phyloP scores from a whole-genome alignment of 768 basidiomycete species.

The Kwoniella europaea region DNA sequence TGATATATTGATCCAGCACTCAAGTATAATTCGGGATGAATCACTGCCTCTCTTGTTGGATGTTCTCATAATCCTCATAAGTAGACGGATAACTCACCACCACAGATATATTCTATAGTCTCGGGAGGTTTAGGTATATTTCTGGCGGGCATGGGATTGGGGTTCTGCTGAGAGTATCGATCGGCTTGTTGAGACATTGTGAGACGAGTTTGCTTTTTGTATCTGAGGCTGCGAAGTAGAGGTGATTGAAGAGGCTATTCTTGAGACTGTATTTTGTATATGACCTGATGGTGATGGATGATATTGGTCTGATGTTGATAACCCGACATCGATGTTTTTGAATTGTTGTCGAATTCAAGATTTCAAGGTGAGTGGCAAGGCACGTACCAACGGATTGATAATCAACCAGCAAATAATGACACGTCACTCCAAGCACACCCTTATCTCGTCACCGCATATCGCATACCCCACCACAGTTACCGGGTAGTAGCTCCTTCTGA shows the following conservation, averaged over 20 bases:
- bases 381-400: background rate
- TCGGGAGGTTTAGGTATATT: constrained; percentile 37
- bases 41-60: too few species aligned
- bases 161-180: constrained; percentile 42
- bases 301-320: background rate
- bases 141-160: constrained; percentile 42
- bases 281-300: background rate
- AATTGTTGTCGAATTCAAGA: background rate
- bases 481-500: background rate
- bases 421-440: background rate
- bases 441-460: constrained; percentile 18
- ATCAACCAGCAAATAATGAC: background rate
- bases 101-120: constrained; percentile 49
- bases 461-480: background rate
- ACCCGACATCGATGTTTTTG: constrained; percentile 3
- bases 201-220: background rate
- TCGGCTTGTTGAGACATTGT: constrained; percentile 43
- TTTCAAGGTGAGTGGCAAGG: constrained; percentile 7
- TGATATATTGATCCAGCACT: too few species aligned
- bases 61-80: too few species aligned
- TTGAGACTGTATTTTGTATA: background rate
- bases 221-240: too few species aligned
- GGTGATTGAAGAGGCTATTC: too few species aligned
- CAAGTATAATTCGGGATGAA: too few species aligned
- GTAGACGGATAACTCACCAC: constrained; percentile 33